A percentile compares a stretch with the other conserved stretches of the same genome.
These are phyloP conservation scores for Trametes maxima DNA, from an alignment of 768 basidiomycete genomes.

Conservation along the genomic window DNA sequence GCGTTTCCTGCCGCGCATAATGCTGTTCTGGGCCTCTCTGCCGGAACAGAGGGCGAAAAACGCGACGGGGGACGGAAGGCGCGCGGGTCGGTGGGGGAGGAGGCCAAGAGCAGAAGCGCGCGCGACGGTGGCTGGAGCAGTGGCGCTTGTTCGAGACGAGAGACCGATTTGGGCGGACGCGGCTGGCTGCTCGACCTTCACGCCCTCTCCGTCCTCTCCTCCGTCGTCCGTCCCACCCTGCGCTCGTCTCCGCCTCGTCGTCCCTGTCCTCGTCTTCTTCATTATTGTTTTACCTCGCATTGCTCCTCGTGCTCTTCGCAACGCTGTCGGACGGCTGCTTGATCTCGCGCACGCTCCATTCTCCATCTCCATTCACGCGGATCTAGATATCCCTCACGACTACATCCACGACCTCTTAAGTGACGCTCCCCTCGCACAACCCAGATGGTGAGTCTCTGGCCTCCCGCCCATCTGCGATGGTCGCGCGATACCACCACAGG, in stretches of 20 bases:
- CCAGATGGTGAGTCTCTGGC: constrained; percentile 30
- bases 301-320: constrained; percentile 20
- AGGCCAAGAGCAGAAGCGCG: background rate
- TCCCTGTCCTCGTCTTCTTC: background rate
- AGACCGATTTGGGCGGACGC: constrained; percentile 14
- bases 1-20: constrained; percentile 26
- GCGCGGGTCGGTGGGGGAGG: background rate
- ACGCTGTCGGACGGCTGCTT: constrained; percentile 20
- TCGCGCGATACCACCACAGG: constrained; percentile 12
- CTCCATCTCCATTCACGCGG: constrained; percentile 15
- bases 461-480: constrained; percentile 6
- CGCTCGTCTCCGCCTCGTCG: background rate
- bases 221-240: background rate
- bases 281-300: constrained; percentile 16
- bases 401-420: constrained; percentile 24
- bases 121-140: constrained; percentile 4
- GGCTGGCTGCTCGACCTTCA: constrained; percentile 7
- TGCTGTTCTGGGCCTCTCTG: background rate
- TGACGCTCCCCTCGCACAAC: constrained; percentile 5
- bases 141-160: constrained; percentile 12
- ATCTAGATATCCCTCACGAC: constrained; percentile 25
- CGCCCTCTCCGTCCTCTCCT: background rate
- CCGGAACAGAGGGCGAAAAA: background rate
- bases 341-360: constrained; percentile 12
- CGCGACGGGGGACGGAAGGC: background rate